Evolutionary conservation across 192 early-diverging fungal species (phyloP).

Genomic region (Backusella parvicylindrica): DNA sequence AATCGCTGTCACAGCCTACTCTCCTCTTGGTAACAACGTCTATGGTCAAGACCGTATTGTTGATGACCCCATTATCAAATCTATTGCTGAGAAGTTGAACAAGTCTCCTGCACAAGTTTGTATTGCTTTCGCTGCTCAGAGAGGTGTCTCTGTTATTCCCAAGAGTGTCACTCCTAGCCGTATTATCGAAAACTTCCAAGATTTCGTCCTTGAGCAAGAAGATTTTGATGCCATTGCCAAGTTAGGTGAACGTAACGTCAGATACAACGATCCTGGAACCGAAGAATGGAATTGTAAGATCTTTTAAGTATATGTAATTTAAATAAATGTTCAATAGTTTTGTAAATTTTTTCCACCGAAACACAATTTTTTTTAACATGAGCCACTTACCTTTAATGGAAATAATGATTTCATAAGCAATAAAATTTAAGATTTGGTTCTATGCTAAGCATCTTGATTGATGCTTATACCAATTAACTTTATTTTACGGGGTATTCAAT

Average conservation of each 20-base stretch:
- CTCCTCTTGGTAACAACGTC: slow-evolving; percentile 64
- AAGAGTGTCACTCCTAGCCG: slow-evolving; percentile 68
- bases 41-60: slow-evolving; percentile 31
- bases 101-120: slow-evolving; percentile 71
- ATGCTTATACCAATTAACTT: background rate
- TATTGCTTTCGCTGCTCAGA: slow-evolving; percentile 70
- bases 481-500: background rate
- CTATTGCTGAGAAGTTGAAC: slow-evolving; percentile 63
- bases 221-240: slow-evolving; percentile 37
- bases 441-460: background rate
- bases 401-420: background rate
- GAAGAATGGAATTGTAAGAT: slow-evolving; percentile 28
- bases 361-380: background rate
- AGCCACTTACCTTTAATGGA: background rate
- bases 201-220: slow-evolving; percentile 44
- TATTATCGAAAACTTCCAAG: slow-evolving; percentile 57
- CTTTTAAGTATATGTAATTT: slow-evolving; percentile 14
- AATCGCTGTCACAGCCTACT: slow-evolving; percentile 82
- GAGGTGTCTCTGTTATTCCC: slow-evolving; percentile 77
- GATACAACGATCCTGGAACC: slow-evolving; percentile 43
- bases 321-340: background rate
- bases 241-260: slow-evolving; percentile 33
- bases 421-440: background rate
- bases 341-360: background rate
- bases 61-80: slow-evolving; percentile 15